phyloP scores from a whole-genome alignment of 176 grass and related monocot genomes.

The Aegilops speltoides region DNA sequence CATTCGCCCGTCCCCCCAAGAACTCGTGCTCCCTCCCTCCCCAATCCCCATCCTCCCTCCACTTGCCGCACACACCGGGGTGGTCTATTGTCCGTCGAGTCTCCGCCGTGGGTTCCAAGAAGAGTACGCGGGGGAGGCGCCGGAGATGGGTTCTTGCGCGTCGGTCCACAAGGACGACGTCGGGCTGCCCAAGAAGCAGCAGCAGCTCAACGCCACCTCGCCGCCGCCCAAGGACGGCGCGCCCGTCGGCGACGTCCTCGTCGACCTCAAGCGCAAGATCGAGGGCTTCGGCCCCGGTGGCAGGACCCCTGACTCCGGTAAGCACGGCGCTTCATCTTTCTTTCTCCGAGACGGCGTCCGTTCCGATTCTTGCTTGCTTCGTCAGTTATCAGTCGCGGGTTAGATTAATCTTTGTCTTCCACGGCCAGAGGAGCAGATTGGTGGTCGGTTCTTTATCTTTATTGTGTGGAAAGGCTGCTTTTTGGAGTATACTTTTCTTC shows the following conservation, averaged over 20 bases:
- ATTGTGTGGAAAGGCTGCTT: slow-evolving; percentile 17
- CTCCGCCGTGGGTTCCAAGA: not conserved
- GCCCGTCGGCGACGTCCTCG: slow-evolving; percentile 34
- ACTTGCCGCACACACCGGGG: not conserved
- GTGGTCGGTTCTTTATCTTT: slow-evolving; percentile 32
- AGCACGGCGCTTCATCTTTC: slow-evolving; percentile 21
- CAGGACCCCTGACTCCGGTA: slow-evolving; percentile 61
- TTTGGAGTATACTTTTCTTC: not conserved
- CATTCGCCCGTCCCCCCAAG: not conserved
- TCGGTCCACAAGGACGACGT: slow-evolving; percentile 58
- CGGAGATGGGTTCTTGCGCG: slow-evolving; percentile 80
- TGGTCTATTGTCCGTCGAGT: not conserved
- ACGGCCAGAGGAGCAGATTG: slow-evolving; percentile 18
- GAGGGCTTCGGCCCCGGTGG: slow-evolving; percentile 29
- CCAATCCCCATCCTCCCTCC: not conserved
- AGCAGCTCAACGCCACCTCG: slow-evolving; percentile 42
- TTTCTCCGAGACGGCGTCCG: not conserved
- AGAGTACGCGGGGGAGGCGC: not conserved
- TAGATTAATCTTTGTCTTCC: not conserved
- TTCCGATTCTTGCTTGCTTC: slow-evolving; percentile 4
- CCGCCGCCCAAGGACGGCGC: slow-evolving; percentile 58
- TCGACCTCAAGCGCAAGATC: slow-evolving; percentile 33
- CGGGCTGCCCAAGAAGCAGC: slow-evolving; percentile 42
- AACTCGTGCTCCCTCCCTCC: slow-evolving; percentile 19
- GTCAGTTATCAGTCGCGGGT: not conserved